Conservation (phyloP, 345 rosid genomes). For the rapeseed (Brassica napus) region DNA sequence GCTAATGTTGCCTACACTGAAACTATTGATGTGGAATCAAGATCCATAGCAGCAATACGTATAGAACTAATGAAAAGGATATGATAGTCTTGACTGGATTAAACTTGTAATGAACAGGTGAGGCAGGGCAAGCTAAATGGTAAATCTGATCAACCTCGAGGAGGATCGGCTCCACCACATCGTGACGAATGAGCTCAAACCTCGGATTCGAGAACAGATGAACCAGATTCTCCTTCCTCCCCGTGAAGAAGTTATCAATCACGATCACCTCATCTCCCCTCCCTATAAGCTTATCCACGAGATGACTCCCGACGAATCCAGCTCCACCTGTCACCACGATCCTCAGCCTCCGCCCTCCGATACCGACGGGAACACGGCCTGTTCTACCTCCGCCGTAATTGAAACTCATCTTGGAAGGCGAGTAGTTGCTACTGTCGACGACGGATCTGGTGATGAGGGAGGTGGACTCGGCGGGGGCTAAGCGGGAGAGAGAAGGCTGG, state of each 20-base stretch:
- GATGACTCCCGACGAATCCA: slow-evolving; percentile 37
- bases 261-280: not conserved
- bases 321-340: slow-evolving; percentile 97
- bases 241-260: slow-evolving; percentile 1
- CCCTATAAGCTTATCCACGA: not conserved
- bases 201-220: slow-evolving; percentile 54
- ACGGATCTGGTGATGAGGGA: slow-evolving; percentile 45
- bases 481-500: slow-evolving; percentile 80
- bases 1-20: not conserved
- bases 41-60: not conserved
- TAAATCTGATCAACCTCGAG: slow-evolving; percentile 99
- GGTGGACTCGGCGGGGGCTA: slow-evolving; percentile 52
- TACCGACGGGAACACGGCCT: slow-evolving; percentile 74
- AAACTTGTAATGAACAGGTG: slow-evolving; percentile 95
- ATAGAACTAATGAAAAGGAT: slow-evolving; percentile 51
- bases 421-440: slow-evolving; percentile 5
- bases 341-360: slow-evolving; percentile 66
- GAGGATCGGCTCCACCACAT: slow-evolving; percentile 95
- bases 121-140: slow-evolving; percentile 98
- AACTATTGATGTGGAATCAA: too few species aligned
- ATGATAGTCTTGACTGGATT: slow-evolving; percentile 98
- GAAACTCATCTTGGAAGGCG: slow-evolving; percentile 29
- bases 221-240: not conserved
- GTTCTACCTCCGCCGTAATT: slow-evolving; percentile 28
- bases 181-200: slow-evolving; percentile 94